Base-by-base conservation (phyloP, 2,329 filamentous ascomycete species). In the Pseudogymnoascus sp. region DNA sequence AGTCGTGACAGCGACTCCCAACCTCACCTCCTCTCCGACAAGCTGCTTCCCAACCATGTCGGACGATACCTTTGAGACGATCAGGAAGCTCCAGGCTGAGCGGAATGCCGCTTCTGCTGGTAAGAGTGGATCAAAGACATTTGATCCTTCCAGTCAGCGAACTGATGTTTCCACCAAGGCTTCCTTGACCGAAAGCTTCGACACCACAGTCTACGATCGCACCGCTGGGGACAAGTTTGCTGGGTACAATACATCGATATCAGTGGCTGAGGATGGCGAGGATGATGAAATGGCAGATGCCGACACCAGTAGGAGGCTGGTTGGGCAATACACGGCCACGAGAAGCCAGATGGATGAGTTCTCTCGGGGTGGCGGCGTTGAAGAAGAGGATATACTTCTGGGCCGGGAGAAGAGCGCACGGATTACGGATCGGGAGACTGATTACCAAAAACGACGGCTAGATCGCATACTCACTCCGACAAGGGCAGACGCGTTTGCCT, bases 381-480 rank as follows among this genome's bases (percentile, higher is more conserved):
- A 96, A 73, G 93, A 97, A 76, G 91, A 93, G 63, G 95, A 99
- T 70, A 87, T 93, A 5, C 80, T 99, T 65, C 82, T 92, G 59
- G 89, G 88, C 47, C 85, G 84, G 68, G 94, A 97, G 79, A 90
- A 93, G 76, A 90, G 91, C 73, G 92, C 89, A 62, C 87, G 93
- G 69, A 97, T 99, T 71, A 81, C 87, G 64, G 93, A 95, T 72
- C 88, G 94, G 70, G 93, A 97, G 79, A 95, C 92, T 65, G 93
- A 97, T 72, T 99, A 99, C 73, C 95, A 99, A 77, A 96, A 96
- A 77, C 90, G 92, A 67, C 86, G 92, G 63, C 95, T 96, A 74
- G 87, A 96, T 73, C 91, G 94, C 64, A 86, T 84, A 60, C 80
- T 97, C 65, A 94, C 91, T 21, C 92, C 92, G 4, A 92, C 90